A percentile compares a stretch with the other conserved stretches of the same genome.
phyloP scores from a whole-genome alignment of 1,284 basidiomycete species.

The Apiotrichum laibachii region DNA sequence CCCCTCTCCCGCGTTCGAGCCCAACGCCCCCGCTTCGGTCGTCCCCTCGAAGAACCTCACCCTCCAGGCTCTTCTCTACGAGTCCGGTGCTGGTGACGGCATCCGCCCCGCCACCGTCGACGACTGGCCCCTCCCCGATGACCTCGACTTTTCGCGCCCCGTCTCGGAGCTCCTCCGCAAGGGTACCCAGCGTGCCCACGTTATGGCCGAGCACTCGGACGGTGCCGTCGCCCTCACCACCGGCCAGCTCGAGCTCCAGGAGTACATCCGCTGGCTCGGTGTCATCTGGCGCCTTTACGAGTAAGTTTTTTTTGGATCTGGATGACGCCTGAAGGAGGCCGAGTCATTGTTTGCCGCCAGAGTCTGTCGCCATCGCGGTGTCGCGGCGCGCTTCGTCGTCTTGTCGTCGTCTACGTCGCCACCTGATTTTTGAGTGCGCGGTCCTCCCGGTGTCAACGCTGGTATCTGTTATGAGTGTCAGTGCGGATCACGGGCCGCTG shows the following conservation, averaged over 20 bases:
- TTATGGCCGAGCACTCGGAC: constrained; percentile 60
- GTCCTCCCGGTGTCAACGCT: no score
- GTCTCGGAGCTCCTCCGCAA: constrained; percentile 56
- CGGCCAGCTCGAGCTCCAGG: constrained; percentile 62
- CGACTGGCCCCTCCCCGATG: constrained; percentile 30
- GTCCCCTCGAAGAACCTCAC: constrained; percentile 6
- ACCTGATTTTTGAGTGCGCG: no score
- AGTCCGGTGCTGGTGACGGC: constrained; percentile 12
- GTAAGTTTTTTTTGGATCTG: constrained; percentile 54
- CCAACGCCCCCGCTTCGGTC: constrained; percentile 17
- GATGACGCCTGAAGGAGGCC: neutral
- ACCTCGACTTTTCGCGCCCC: constrained; percentile 46
- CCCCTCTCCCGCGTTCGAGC: constrained; percentile 7
- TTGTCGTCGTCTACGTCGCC: no score
- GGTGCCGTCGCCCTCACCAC: constrained; percentile 62
- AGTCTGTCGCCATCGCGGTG: no score
- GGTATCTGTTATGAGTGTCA: no score
- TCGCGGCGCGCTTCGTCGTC: no score
- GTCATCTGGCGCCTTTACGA: constrained; percentile 75
- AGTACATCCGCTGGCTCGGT: constrained; percentile 69
- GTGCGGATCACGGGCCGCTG: no score
- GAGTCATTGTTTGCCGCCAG: neutral
- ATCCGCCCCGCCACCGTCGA: constrained; percentile 18
- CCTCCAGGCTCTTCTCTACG: constrained; percentile 12
- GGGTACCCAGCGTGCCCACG: constrained; percentile 63